A percentile compares a stretch with the other conserved stretches of the same genome.
These are phyloP conservation scores for Colletotrichum tropicale DNA, from an alignment of 2,329 filamentous ascomycete genomes.

Conservation along the genomic window DNA sequence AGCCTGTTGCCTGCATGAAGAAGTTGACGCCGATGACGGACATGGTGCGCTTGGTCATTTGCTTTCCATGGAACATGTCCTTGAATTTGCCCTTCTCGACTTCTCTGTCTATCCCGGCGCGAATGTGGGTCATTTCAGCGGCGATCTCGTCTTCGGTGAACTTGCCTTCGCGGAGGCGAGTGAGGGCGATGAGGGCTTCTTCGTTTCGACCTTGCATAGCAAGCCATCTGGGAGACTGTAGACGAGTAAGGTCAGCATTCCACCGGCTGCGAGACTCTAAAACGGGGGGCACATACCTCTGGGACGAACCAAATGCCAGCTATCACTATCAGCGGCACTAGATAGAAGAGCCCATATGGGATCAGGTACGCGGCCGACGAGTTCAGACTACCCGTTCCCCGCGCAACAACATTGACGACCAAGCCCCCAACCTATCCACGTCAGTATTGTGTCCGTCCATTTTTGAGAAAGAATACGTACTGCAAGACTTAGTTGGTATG, in stretches of 20 bases:
- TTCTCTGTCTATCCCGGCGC: constrained; percentile 31
- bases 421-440: constrained; percentile 12
- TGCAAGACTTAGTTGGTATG: constrained; percentile 35
- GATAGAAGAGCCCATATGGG: constrained; percentile 36
- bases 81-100: constrained; percentile 38
- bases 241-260: constrained; percentile 9
- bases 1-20: constrained; percentile 33
- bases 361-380: constrained; percentile 36
- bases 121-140: constrained; percentile 19
- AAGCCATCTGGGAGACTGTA: constrained; percentile 32
- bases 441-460: neutral
- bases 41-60: constrained; percentile 26
- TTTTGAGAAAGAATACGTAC: constrained; percentile 12
- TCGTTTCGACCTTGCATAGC: constrained; percentile 27
- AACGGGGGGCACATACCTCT: constrained; percentile 17
- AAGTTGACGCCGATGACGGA: constrained; percentile 31
- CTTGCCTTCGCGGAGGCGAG: constrained; percentile 25
- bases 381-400: constrained; percentile 30
- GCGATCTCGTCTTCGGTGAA: constrained; percentile 28
- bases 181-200: constrained; percentile 30
- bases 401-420: constrained; percentile 27
- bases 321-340: constrained; percentile 32
- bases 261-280: neutral
- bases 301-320: constrained; percentile 30
- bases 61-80: constrained; percentile 27